Percentiles rank a stretch among this genome's conserved stretches.
phyloP scores from a whole-genome alignment of 1,284 basidiomycete genomes.

The Neolentinus lepideus region DNA sequence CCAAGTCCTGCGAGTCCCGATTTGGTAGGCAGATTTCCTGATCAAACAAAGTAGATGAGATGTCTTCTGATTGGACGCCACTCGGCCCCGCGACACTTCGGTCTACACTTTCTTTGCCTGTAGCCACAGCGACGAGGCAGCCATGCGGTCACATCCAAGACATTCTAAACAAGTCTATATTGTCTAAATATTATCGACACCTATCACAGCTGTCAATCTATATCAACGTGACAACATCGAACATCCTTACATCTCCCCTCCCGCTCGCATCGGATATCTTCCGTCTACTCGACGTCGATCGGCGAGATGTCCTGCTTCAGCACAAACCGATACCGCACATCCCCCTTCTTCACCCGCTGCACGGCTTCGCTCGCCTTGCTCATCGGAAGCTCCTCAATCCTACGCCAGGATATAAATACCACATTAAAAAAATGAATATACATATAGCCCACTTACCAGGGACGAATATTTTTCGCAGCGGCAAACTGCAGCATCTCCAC shows the following conservation, averaged over 20 bases:
- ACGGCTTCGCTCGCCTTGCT: conserved; percentile 42
- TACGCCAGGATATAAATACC: conserved; percentile 7
- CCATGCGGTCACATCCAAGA: too few species aligned
- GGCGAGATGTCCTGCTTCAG: conserved; percentile 11
- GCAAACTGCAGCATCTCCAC: conserved; percentile 56
- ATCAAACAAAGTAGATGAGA: too few species aligned
- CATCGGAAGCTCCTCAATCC: conserved; percentile 40
- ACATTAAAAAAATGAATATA: neutral
- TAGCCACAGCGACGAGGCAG: too few species aligned
- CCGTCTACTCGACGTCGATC: neutral
- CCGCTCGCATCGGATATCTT: neutral
- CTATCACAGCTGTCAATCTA: too few species aligned
- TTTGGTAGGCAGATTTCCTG: too few species aligned
- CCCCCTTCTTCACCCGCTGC: conserved; percentile 37
- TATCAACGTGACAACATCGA: too few species aligned
- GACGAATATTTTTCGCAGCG: conserved; percentile 43
- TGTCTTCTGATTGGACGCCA: too few species aligned
- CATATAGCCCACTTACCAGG: conserved; percentile 20
- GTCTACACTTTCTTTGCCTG: too few species aligned
- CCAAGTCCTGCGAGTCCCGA: too few species aligned
- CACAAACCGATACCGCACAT: conserved; percentile 36
- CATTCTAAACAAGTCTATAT: too few species aligned
- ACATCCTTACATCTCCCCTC: neutral
- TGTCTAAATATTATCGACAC: too few species aligned
- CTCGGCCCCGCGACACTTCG: too few species aligned